Percentiles rank a stretch among this genome's conserved stretches.
phyloP scores from a whole-genome alignment of 2,329 filamentous ascomycete genomes.

The Sphaerostilbella broomeana region DNA sequence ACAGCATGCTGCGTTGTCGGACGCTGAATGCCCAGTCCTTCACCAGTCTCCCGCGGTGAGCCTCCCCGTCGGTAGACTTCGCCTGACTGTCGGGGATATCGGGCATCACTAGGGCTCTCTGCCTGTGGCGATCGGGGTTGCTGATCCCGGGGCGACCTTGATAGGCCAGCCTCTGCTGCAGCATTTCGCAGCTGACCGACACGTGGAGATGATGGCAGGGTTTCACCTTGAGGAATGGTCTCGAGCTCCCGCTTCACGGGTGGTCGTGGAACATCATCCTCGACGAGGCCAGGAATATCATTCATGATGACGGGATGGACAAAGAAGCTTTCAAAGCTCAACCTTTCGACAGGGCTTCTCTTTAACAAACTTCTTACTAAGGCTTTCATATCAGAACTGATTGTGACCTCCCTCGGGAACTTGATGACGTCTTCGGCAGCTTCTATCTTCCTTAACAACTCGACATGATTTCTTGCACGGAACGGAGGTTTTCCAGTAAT shows the following conservation, averaged over 20 bases:
- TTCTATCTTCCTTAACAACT: conserved; percentile 87
- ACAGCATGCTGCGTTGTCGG: conserved; percentile 40
- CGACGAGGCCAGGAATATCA: conserved; percentile 73
- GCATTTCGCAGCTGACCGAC: conserved; percentile 28
- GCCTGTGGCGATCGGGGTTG: conserved; percentile 37
- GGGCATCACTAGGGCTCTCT: conserved; percentile 36
- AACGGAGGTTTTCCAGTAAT: conserved; percentile 85
- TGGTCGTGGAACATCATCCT: conserved; percentile 62
- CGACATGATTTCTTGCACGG: conserved; percentile 87
- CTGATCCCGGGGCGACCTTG: conserved; percentile 37
- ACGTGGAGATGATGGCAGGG: conserved; percentile 22
- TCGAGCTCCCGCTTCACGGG: conserved; percentile 30
- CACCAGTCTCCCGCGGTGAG: conserved; percentile 40
- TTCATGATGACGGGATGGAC: conserved; percentile 62
- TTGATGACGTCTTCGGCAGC: conserved; percentile 77
- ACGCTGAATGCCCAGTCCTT: conserved; percentile 48
- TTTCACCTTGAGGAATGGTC: conserved; percentile 27
- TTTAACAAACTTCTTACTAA: conserved; percentile 78
- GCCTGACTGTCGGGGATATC: conserved; percentile 23
- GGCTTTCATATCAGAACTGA: conserved; percentile 70
- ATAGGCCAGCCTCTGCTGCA: conserved; percentile 29
- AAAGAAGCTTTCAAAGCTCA: conserved; percentile 85
- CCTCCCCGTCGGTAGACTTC: conserved; percentile 30
- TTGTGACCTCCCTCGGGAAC: conserved; percentile 66
- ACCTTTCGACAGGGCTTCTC: conserved; percentile 74